These are phyloP conservation scores for Tulasnella sp. DNA, from an alignment of 768 basidiomycete genomes.

Conservation along the genomic window DNA sequence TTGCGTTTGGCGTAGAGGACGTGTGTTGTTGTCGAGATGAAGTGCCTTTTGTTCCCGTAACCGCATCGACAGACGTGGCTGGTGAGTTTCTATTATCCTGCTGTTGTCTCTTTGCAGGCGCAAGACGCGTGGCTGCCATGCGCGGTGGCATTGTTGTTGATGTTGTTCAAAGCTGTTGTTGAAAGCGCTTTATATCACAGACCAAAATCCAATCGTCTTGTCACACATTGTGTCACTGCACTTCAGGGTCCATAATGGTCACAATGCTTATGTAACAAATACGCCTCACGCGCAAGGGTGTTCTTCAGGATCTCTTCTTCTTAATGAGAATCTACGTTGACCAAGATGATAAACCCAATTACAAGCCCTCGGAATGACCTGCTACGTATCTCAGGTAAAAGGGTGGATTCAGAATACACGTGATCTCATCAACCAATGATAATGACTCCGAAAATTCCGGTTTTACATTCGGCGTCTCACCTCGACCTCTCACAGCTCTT, in stretches of 20 bases:
- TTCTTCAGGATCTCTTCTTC: too few relatives aligned
- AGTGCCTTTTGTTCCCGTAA: too few relatives aligned
- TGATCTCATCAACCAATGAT: too few relatives aligned
- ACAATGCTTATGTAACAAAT: neutral
- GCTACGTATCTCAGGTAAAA: too few relatives aligned
- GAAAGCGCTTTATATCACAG: neutral
- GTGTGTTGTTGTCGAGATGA: neutral
- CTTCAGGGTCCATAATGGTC: constrained; percentile 3
- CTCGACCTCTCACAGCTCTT: too few relatives aligned
- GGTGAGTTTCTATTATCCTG: constrained; percentile 6
- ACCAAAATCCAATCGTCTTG: neutral
- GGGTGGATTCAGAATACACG: too few relatives aligned
- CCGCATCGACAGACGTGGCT: constrained; percentile 2
- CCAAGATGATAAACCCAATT: too few relatives aligned
- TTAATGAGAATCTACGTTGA: too few relatives aligned
- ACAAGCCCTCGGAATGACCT: too few relatives aligned
- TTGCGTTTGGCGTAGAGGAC: neutral
- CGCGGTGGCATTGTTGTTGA: constrained; percentile 5
- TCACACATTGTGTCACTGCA: neutral
- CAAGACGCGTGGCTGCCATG: neutral
- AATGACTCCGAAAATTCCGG: too few relatives aligned
- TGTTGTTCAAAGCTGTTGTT: neutral
- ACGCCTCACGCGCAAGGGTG: neutral
- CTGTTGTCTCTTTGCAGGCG: neutral
- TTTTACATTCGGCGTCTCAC: too few relatives aligned